Conservation (phyloP, 768 basidiomycete genomes). For the Suillus subaureus region DNA sequence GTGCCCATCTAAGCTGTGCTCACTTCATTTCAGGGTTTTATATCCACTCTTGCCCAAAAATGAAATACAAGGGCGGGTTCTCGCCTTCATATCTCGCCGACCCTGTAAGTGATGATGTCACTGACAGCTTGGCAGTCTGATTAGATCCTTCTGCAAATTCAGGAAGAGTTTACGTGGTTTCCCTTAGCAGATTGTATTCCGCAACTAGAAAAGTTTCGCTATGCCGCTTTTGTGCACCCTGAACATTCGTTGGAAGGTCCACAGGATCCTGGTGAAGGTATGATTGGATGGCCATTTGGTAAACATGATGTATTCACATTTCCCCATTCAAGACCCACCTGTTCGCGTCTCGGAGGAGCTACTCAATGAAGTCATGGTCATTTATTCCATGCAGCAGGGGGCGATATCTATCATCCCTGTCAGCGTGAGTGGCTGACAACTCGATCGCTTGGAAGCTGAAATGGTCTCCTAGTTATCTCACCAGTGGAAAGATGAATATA, state of each 20-base stretch:
- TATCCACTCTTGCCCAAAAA: slow-evolving; percentile 89
- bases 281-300: slow-evolving; percentile 1
- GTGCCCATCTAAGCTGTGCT: background rate
- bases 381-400: slow-evolving; percentile 26
- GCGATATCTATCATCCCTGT: slow-evolving; percentile 26
- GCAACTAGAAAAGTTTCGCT: slow-evolving; percentile 66
- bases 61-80: slow-evolving; percentile 96
- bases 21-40: slow-evolving; percentile 70
- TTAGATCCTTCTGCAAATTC: background rate
- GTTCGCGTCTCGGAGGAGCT: slow-evolving; percentile 21
- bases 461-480: slow-evolving; percentile 20
- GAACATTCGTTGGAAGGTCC: slow-evolving; percentile 48
- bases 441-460: slow-evolving; percentile 12
- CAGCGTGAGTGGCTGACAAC: slow-evolving; percentile 22
- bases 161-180: slow-evolving; percentile 83
- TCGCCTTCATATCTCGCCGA: slow-evolving; percentile 85
- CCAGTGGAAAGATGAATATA: slow-evolving; percentile 32
- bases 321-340: background rate
- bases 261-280: slow-evolving; percentile 32
- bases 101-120: slow-evolving; percentile 53
- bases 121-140: slow-evolving; percentile 10
- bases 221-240: slow-evolving; percentile 70
- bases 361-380: slow-evolving; percentile 21
- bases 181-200: slow-evolving; percentile 60
- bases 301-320: background rate